Evolutionary conservation across 768 basidiomycete species (phyloP).

Genomic region (Boletus rex-veris): DNA sequence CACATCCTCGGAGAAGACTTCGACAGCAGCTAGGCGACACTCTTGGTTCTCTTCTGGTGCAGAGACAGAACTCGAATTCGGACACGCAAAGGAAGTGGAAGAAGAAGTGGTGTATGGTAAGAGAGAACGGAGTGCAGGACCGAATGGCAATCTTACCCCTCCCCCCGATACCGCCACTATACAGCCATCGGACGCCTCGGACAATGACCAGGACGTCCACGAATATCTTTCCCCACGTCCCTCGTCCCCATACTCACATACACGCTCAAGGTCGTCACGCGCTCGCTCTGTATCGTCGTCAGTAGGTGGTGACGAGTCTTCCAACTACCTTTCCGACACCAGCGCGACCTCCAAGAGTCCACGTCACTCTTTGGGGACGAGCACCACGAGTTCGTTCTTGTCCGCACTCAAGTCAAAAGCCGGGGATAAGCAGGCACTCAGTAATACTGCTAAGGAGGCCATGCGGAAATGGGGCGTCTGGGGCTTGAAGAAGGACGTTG

Average conservation of each 20-base stretch:
- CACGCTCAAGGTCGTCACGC: conserved; percentile 30
- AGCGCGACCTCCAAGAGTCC: conserved; percentile 31
- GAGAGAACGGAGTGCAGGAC: conserved; percentile 32
- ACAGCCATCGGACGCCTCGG: conserved; percentile 10
- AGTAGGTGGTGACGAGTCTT: conserved; percentile 23
- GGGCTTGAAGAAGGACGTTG: conserved; percentile 57
- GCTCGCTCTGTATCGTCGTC: conserved; percentile 37
- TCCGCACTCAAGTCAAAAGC: conserved; percentile 75
- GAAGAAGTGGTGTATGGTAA: conserved; percentile 17
- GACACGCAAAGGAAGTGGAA: conserved; percentile 22
- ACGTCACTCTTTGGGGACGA: conserved; percentile 40
- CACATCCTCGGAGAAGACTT: conserved; percentile 17
- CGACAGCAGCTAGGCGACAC: conserved; percentile 38
- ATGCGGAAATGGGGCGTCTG: conserved; percentile 93
- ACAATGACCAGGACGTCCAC: conserved; percentile 18
- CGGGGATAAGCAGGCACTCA: conserved; percentile 80
- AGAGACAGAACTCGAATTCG: conserved; percentile 34
- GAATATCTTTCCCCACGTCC: conserved; percentile 35
- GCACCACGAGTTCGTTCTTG: conserved; percentile 59
- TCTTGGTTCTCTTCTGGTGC: conserved; percentile 56
- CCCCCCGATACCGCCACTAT: conserved; percentile 5
- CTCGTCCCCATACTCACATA: conserved; percentile 43
- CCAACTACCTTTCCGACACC: conserved; percentile 34
- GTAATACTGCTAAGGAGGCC: conserved; percentile 81
- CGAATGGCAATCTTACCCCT: conserved; percentile 32